A percentile compares a stretch with the other conserved stretches of the same genome.
phyloP scores from a whole-genome alignment of 176 grass and related monocot species.

The Hordeum marinum region DNA sequence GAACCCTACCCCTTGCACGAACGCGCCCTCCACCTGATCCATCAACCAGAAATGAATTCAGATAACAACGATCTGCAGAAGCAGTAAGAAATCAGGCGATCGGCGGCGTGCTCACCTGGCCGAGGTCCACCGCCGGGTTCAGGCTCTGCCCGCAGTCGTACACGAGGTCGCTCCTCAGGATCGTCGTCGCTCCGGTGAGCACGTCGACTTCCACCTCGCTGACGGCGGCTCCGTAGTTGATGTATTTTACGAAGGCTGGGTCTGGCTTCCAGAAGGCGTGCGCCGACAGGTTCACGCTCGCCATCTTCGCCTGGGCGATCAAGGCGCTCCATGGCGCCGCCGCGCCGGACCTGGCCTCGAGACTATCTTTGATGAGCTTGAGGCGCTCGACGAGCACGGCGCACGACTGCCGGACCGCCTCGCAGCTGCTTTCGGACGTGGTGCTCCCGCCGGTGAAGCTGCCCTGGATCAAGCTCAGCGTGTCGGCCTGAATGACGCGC shows the following conservation, averaged over 20 bases:
- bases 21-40: slow-evolving; percentile 56
- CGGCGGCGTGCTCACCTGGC: slow-evolving; percentile 49
- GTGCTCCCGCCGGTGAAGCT: slow-evolving; percentile 68
- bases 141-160: slow-evolving; percentile 86
- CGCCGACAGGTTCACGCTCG: slow-evolving; percentile 51
- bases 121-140: slow-evolving; percentile 79
- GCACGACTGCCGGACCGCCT: slow-evolving; percentile 55
- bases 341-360: slow-evolving; percentile 34
- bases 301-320: slow-evolving; percentile 53
- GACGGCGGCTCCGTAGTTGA: slow-evolving; percentile 74
- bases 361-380: slow-evolving; percentile 60
- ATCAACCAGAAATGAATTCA: background rate
- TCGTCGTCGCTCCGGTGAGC: slow-evolving; percentile 65
- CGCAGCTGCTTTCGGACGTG: slow-evolving; percentile 76
- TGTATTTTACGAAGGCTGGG: slow-evolving; percentile 27
- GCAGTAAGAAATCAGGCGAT: background rate
- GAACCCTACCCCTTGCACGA: slow-evolving; percentile 82
- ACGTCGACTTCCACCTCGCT: slow-evolving; percentile 86
- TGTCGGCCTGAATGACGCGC: slow-evolving; percentile 73
- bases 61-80: background rate
- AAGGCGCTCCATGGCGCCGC: slow-evolving; percentile 56
- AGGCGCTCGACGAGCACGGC: slow-evolving; percentile 46
- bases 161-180: slow-evolving; percentile 61
- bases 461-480: slow-evolving; percentile 69
- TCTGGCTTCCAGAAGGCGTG: slow-evolving; percentile 60